Evolutionary conservation across 768 basidiomycete genomes (phyloP).

Genomic region (Hydnum rufescens): DNA sequence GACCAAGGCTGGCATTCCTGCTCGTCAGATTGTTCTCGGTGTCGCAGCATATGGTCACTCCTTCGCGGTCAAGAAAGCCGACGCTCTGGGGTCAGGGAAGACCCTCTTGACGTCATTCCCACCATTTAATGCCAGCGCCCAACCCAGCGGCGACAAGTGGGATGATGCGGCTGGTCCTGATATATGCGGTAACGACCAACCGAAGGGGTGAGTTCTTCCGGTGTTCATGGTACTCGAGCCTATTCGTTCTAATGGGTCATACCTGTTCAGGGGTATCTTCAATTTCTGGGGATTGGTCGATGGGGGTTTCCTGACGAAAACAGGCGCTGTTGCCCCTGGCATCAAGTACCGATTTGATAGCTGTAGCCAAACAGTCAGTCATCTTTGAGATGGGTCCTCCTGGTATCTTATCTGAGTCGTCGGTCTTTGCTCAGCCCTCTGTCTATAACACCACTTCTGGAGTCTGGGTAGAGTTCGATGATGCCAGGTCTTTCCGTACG

Average conservation of each 20-base stretch:
- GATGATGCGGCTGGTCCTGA: slow-evolving; percentile 31
- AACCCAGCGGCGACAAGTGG: slow-evolving; percentile 38
- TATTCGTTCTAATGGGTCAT: not conserved
- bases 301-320: slow-evolving; percentile 30
- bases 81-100: slow-evolving; percentile 21
- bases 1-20: slow-evolving; percentile 64
- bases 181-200: slow-evolving; percentile 34
- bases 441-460: slow-evolving; percentile 36
- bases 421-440: slow-evolving; percentile 40
- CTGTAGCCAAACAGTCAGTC: slow-evolving; percentile 55
- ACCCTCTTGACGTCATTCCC: slow-evolving; percentile 29
- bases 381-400: not conserved
- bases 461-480: slow-evolving; percentile 46
- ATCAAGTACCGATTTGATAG: slow-evolving; percentile 37
- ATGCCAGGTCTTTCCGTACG: slow-evolving; percentile 37
- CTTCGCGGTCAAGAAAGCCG: slow-evolving; percentile 20
- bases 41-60: slow-evolving; percentile 27
- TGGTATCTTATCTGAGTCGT: not conserved
- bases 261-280: slow-evolving; percentile 15
- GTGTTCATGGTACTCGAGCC: not conserved
- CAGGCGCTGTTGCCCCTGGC: slow-evolving; percentile 28
- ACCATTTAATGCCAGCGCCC: slow-evolving; percentile 25
- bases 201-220: slow-evolving; percentile 27
- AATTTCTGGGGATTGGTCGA: slow-evolving; percentile 44
- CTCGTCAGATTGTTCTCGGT: slow-evolving; percentile 58